These are phyloP conservation scores for cucumber (Cucumis sativus) DNA, from an alignment of 306 rosid species.

Conservation along the genomic window DNA sequence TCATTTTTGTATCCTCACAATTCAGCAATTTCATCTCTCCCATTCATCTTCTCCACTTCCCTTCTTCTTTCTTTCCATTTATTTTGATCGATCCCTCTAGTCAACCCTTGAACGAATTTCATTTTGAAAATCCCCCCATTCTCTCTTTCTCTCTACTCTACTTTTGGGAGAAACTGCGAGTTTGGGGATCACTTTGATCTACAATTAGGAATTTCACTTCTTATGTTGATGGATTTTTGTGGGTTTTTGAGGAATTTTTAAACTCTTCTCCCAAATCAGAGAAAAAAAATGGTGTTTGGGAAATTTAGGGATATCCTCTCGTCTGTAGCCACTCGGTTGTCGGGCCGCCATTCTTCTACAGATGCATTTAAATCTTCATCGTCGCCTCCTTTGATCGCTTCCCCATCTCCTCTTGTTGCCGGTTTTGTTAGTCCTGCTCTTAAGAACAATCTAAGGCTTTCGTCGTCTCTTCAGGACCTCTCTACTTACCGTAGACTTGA, in stretches of 20 bases:
- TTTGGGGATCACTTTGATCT: conserved; percentile 5
- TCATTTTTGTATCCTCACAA: background rate
- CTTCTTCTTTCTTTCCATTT: background rate
- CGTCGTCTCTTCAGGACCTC: conserved; percentile 81
- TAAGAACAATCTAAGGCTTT: conserved; percentile 42
- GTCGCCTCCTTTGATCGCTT: conserved; percentile 3
- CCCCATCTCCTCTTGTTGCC: conserved; percentile 14
- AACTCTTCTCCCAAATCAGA: background rate
- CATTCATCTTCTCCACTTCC: background rate
- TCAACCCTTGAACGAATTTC: background rate
- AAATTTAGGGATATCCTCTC: conserved; percentile 34
- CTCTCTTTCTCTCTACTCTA: background rate
- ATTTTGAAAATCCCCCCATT: background rate
- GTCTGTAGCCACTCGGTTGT: conserved; percentile 21
- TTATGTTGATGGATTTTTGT: background rate
- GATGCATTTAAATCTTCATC: background rate
- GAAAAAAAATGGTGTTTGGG: conserved; percentile 42
- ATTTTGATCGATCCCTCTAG: background rate
- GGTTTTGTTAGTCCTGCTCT: conserved; percentile 3
- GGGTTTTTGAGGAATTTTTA: background rate
- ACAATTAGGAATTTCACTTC: background rate
- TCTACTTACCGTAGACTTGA: conserved; percentile 36
- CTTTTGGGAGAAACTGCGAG: background rate
- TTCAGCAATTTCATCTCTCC: background rate
- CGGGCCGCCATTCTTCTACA: conserved; percentile 18